Base-by-base conservation (phyloP, 2,329 filamentous ascomycete species). In the Lachnellula cervina region DNA sequence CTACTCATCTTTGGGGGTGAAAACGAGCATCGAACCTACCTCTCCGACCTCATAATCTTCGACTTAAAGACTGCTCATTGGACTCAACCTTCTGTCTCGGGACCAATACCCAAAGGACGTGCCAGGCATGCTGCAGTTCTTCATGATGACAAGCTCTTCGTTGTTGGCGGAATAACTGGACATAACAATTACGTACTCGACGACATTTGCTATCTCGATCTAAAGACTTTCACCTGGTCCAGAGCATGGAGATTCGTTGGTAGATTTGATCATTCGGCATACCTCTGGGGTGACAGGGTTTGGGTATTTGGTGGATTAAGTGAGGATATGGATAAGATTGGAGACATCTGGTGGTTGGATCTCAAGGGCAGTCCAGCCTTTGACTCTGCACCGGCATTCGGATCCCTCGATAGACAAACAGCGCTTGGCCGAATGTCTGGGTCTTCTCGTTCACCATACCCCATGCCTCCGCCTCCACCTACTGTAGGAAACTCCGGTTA, bases 181-280 rank as follows among this genome's bases (percentile, higher is more conserved):
- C 88, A 93, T 63, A 91, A 94, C 63, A 96, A 90, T 68, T 87
- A 90, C 65, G 92, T 97, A 23, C 78, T 97, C 49, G 93, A 97
- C 70, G 94, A 99, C 69, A 90, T 99, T 50, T 96, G 91, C 75
- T 99, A 96, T 68, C 81, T 99, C 49, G 94, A 99, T 69, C 78
- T 99, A 47, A 97, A 96, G 76, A 97, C 94, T 2, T 97, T 90
- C 79, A 96, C 92, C 0, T 99, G 94, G 94, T 97, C 93, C 54
- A 86, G 90, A 55, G 87, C 90, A 42, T 99, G 94, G 94, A 89
- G 87, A 59, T 99, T 99, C 69, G 92, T 97, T 25, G 87, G 89
- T 49, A 84, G 94, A 40, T 99, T 96, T 69, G 94, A 99, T 66
- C 94, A 99, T 70, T 91, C 90, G 16, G 91, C 89, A 51, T 97